Evolutionary conservation across 176 grass and related monocot genomes (phyloP).

Genomic region (Hordeum vulgare): MorexV3_pseudomolecules_assembly NC_058522.1:351575397-351575896

Average conservation of each 20-base stretch:
- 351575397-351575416: background rate
- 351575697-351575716: background rate
- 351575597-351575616: background rate
- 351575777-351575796: background rate
- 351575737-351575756: background rate
- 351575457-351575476: background rate
- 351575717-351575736: background rate
- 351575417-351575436: background rate
- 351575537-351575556: background rate
- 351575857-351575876: background rate
- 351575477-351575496: background rate
- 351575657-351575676: background rate
- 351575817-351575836: background rate
- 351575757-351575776: background rate
- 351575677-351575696: background rate
- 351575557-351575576: background rate
- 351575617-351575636: background rate
- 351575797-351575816: background rate
- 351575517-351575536: background rate
- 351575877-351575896: background rate
- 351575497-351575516: background rate
- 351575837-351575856: background rate
- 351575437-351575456: background rate
- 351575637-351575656: background rate
- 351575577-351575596: background rate